A percentile compares a stretch with the other conserved stretches of the same genome.
Conservation (phyloP, 2,329 filamentous ascomycete species). For the Pseudogymnoascus sp. region DNA sequence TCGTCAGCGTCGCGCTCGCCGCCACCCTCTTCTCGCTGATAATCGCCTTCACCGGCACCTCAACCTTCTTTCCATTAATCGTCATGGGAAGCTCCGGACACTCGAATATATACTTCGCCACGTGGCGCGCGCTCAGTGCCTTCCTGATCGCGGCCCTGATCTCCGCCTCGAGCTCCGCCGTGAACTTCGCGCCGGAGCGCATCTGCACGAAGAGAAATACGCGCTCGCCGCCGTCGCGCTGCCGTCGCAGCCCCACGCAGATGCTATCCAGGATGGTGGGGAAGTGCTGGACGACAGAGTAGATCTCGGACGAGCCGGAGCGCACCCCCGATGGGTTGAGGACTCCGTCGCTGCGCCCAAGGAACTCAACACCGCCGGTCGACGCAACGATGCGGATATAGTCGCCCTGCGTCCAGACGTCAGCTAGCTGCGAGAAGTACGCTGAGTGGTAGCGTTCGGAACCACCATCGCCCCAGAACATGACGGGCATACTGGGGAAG, state of each 20-base stretch:
- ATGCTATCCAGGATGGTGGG: conserved; percentile 45
- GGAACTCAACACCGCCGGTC: conserved; percentile 56
- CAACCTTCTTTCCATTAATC: conserved; percentile 43
- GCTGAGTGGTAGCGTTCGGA: conserved; percentile 41
- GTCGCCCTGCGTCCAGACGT: conserved; percentile 75
- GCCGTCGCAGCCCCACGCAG: conserved; percentile 50
- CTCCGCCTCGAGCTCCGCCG: conserved; percentile 43
- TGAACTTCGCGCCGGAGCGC: conserved; percentile 45
- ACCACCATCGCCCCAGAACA: conserved; percentile 49
- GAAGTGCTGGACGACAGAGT: conserved; percentile 46
- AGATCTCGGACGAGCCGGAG: conserved; percentile 51
- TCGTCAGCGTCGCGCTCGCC: conserved; percentile 34
- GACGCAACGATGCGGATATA: conserved; percentile 62
- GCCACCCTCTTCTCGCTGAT: conserved; percentile 33
- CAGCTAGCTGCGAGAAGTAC: conserved; percentile 53
- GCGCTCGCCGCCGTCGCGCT: conserved; percentile 45
- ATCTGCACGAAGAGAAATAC: conserved; percentile 52
- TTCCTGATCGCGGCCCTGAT: conserved; percentile 57
- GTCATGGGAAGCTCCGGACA: conserved; percentile 37
- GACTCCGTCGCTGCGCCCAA: conserved; percentile 57
- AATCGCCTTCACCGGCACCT: conserved; percentile 38
- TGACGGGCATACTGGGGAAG: conserved; percentile 68
- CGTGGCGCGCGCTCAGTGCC: conserved; percentile 40
- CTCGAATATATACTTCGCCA: conserved; percentile 35
- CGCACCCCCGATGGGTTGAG: conserved; percentile 49